Base-by-base conservation (phyloP, 1,284 basidiomycete species). In the Neonothopanus nambi region DNA sequence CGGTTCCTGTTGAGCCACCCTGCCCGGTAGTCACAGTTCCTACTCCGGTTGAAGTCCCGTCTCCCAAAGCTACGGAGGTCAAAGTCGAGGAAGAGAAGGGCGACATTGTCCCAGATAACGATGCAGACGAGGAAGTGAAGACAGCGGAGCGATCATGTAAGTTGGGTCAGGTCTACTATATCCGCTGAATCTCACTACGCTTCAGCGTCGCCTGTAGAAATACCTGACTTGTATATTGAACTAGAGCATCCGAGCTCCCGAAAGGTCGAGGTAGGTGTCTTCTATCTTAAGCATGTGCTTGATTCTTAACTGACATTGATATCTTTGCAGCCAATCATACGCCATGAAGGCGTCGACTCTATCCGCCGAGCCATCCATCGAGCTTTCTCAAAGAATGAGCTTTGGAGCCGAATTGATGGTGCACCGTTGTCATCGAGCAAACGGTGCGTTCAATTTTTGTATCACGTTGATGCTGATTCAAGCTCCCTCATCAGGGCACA, bases 351-450 rank as follows among this genome's bases (percentile, higher is more conserved):
- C 28, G 26, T 53, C 12, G 5, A 35, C 17, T 36, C 44, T n/a
- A 39, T 53, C 35, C 37, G 52, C n/a, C 45, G 18, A 36, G 46
- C 46, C 8, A 20, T 53, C 30, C 30, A 53, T 23, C 38, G 40
- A 6, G 45, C 42, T 5, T 28, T 53, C 13, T 36, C 30, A 30
- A 33, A 24, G 20, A 38, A 40, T n/a, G 38, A 53, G 3, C 44
- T 52, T 3, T 52, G 51, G 51, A 23, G 17, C 20, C 45, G 38
- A 24, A 5, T 53, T 0, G 35, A 36, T 6, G 26, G 46, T 9
- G 5, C 39, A 23, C 45, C 20, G 18, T 37, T n/a, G 13, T n/a
- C 37, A 11, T 33, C 30, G 6, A 28, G 41, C 21, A 48, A 17
- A 30, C 37, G 52, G 52, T 53, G 28, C 1, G 20, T 12, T 18